Conservation (phyloP, 805 yeast genomes). For the Candida broadrunensis region DNA sequence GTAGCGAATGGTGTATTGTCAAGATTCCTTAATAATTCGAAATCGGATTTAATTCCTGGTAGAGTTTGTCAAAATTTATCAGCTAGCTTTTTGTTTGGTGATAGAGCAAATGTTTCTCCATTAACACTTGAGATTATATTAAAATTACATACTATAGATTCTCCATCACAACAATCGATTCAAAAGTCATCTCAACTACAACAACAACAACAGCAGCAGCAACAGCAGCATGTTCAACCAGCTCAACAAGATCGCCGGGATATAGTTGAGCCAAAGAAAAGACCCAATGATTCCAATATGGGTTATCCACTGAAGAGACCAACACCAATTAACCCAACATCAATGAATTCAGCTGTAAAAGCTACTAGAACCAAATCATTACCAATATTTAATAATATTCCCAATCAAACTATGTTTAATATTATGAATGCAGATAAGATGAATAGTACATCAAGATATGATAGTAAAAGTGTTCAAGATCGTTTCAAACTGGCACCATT, state of each 20-base stretch:
- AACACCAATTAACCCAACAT: not conserved
- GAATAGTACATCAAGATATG: slow-evolving; percentile 35
- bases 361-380: slow-evolving; percentile 44
- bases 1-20: slow-evolving; percentile 42
- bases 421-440: slow-evolving; percentile 41
- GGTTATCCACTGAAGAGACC: slow-evolving; percentile 11
- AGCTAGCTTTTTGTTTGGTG: slow-evolving; percentile 39
- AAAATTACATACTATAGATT: slow-evolving; percentile 42
- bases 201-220: slow-evolving; percentile 6
- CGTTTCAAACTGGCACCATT: slow-evolving; percentile 46
- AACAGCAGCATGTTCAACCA: slow-evolving; percentile 5
- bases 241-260: slow-evolving; percentile 7
- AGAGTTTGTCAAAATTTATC: slow-evolving; percentile 59
- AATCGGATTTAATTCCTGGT: slow-evolving; percentile 40
- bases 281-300: slow-evolving; percentile 6
- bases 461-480: slow-evolving; percentile 39
- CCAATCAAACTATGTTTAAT: slow-evolving; percentile 36
- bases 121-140: slow-evolving; percentile 58
- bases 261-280: slow-evolving; percentile 6
- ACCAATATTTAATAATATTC: slow-evolving; percentile 39
- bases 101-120: slow-evolving; percentile 31
- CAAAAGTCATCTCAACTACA: slow-evolving; percentile 8
- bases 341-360: slow-evolving; percentile 21
- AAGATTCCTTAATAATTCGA: slow-evolving; percentile 21
- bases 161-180: not conserved